Base-by-base conservation (phyloP, 208 protist species). In the Trypanosoma cruzi region DNA sequence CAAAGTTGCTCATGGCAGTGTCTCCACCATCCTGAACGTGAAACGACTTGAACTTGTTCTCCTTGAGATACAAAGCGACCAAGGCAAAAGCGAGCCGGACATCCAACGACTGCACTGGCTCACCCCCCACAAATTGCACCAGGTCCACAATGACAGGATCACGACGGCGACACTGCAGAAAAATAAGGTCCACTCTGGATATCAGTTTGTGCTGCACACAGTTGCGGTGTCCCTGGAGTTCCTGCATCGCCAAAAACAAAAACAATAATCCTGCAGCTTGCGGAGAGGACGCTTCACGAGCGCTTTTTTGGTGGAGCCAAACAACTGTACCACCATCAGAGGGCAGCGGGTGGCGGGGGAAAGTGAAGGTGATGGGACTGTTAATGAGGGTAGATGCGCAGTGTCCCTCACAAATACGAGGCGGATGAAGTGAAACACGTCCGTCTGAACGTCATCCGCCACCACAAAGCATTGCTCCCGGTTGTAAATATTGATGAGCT, bases 41-140 rank as follows among this genome's bases (percentile, higher is more conserved):
- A 58, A 96, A 88, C 26, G 80, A 81, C 71, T 93, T 94, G 63
- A 92, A 96, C 67, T 92, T 94, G 74, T 88, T 88, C 64, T 94
- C 91, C 22, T 88, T 83, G 31, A 96, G 75, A 22, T 86, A 81
- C 3, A 92, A 61, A 52, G 94, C 81, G 2, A 94, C 72, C 49
- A 94, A 64, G n/a, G 75, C 71, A 52, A 89, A 74, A 24, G 80
- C 84, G 48, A 93, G 65, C 28, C 59, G 78, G 57, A 60, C 63
- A 56, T 78, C 56, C 8, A 13, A 32, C 22, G 28, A 6, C 53
- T 60, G 36, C 18, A 71, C 26, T 8, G n/a, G 1, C 26, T 66
- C 53, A 29, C 29, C 66, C 29, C 46, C 55, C 31, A 16, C 59
- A 57, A 73, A 60, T 22, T 71, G 40, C 16, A 64, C 59, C 28